Percentiles rank a stretch among this genome's conserved stretches.
These are phyloP conservation scores for Eucalyptus cloeziana DNA, from an alignment of 345 rosid species.

Conservation along the genomic window DNA sequence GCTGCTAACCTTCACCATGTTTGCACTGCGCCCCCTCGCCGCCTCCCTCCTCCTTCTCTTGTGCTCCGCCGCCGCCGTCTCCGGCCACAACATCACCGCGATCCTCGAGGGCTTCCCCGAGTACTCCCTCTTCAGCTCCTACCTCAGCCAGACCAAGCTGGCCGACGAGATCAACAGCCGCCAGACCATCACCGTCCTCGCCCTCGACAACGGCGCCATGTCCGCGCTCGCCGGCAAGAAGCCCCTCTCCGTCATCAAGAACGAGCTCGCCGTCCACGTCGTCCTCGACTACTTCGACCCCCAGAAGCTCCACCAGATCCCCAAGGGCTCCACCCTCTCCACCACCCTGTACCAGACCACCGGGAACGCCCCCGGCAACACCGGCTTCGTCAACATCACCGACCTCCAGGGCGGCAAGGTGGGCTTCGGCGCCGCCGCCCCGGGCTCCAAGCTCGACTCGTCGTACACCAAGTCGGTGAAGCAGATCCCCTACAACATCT, in stretches of 20 bases:
- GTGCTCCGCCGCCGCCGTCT: conserved; percentile 2
- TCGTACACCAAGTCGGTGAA: conserved; percentile 61
- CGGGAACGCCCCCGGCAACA: conserved; percentile 76
- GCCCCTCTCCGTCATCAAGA: conserved; percentile 70
- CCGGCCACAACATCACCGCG: conserved; percentile 67
- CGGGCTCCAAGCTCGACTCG: conserved; percentile 79
- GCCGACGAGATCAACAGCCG: conserved; percentile 94
- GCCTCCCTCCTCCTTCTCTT: conserved; percentile 14
- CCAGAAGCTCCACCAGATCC: conserved; percentile 63
- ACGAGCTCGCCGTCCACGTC: conserved; percentile 57
- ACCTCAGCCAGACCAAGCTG: conserved; percentile 60
- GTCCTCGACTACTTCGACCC: conserved; percentile 84
- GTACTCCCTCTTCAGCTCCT: conserved; percentile 66
- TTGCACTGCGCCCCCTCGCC: conserved; percentile 1
- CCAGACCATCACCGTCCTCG: conserved; percentile 62
- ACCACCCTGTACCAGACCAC: conserved; percentile 95
- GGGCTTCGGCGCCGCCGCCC: conserved; percentile 66
- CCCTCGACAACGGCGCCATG: conserved; percentile 76
- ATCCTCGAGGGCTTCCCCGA: conserved; percentile 56
- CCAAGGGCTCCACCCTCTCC: conserved; percentile 57
- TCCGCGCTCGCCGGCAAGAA: conserved; percentile 46
- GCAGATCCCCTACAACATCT: conserved; percentile 79
- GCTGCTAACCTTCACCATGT: conserved; percentile 10
- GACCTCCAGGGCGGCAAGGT: conserved; percentile 82
- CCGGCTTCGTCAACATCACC: conserved; percentile 84